phyloP scores from a whole-genome alignment of 2,329 filamentous ascomycete species.

The Penicillium sp. region DNA sequence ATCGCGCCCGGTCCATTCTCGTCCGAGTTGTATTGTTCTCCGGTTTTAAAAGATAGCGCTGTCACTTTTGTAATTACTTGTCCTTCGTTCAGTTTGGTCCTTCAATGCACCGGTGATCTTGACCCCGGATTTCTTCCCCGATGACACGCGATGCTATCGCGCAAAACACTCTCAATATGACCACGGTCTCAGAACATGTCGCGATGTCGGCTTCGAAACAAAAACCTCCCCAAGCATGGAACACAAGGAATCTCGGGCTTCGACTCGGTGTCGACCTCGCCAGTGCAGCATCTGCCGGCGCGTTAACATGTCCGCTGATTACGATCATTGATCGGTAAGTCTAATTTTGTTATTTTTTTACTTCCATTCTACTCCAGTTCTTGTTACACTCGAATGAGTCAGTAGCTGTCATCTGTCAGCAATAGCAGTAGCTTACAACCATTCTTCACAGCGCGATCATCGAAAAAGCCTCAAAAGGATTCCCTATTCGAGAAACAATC shows the following conservation, averaged over 20 bases:
- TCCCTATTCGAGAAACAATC: conserved; percentile 44
- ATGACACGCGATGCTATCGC: conserved; percentile 34
- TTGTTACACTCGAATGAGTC: neutral
- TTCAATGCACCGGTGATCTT: conserved; percentile 1
- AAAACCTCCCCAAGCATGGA: conserved; percentile 55
- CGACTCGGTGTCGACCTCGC: conserved; percentile 67
- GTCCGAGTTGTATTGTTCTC: conserved; percentile 17
- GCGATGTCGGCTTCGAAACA: neutral
- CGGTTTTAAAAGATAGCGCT: conserved; percentile 3
- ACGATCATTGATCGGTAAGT: conserved; percentile 79
- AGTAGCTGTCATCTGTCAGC: too few relatives aligned
- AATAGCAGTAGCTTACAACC: neutral
- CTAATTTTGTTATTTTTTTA: neutral
- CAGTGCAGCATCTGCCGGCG: conserved; percentile 70
- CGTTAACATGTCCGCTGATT: conserved; percentile 78
- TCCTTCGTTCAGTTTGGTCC: conserved; percentile 12
- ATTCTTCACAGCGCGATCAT: conserved; percentile 45
- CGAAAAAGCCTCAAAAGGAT: conserved; percentile 49
- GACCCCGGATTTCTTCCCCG: neutral
- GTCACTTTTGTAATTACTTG: conserved; percentile 16
- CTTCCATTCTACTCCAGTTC: neutral
- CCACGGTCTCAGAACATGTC: conserved; percentile 23
- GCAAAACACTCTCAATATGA: conserved; percentile 25
- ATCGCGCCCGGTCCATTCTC: conserved; percentile 27
- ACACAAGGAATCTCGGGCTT: conserved; percentile 68